phyloP scores from a whole-genome alignment of 306 rosid species.

The Prunus fruticosa region DNA sequence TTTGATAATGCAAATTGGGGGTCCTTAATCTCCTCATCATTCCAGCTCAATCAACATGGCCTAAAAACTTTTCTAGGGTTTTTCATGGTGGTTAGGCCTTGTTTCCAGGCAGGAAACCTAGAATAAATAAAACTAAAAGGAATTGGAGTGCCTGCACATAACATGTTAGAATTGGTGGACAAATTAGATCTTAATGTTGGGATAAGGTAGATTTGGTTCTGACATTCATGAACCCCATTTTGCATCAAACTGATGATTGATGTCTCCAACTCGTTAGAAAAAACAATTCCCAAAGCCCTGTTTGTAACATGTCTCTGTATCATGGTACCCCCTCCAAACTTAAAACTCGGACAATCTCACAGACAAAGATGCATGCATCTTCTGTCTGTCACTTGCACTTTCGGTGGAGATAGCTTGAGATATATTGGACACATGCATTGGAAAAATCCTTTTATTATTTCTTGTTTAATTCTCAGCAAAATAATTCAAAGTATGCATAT shows the following conservation, averaged over 20 bases:
- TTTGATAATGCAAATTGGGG: constrained; percentile 12
- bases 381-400: constrained; percentile 8
- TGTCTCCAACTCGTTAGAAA: constrained; percentile 10
- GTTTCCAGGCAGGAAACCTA: constrained; percentile 79
- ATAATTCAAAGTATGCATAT: background rate
- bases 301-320: constrained; percentile 40
- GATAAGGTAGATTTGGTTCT: constrained; percentile 41
- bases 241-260: constrained; percentile 17
- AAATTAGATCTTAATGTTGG: constrained; percentile 64
- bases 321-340: constrained; percentile 3
- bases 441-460: background rate
- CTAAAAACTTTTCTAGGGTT: constrained; percentile 5
- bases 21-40: constrained; percentile 33
- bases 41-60: constrained; percentile 77
- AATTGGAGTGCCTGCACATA: constrained; percentile 14
- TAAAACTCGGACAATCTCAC: constrained; percentile 16
- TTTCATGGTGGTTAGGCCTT: constrained; percentile 37
- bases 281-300: constrained; percentile 18
- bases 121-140: constrained; percentile 13
- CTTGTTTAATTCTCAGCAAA: background rate
- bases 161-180: constrained; percentile 57
- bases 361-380: constrained; percentile 34
- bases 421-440: background rate
- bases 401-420: background rate
- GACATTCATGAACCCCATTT: constrained; percentile 73